Evolutionary conservation across 2,329 filamentous ascomycete species (phyloP), one percentile per base, ranked within the genome.

Genomic region (Tetracladium maxilliforme): DNA sequence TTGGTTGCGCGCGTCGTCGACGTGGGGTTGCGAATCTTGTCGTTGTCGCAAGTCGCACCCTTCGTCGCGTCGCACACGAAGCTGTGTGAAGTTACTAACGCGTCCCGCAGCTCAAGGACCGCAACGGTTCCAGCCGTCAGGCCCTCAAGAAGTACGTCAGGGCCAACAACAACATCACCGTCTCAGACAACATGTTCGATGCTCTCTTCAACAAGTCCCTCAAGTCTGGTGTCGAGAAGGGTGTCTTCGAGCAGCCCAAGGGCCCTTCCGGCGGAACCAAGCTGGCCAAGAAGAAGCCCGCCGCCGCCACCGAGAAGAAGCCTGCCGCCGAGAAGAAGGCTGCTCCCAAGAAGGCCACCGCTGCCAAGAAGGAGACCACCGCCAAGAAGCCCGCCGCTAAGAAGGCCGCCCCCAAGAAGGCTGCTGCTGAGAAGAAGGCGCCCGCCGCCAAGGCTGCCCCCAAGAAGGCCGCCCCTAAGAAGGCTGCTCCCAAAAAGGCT

Each of bases 71-170:
- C 22, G 19, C 14, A 20, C 29, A 28, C 21, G 23, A 24, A 29
- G 29, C 30, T 35, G 33, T 33, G 30, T 25, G 27, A 33, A 28
- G 35, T 40, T 35, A 37, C 39, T 33, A 37, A 30, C 39, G 33
- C 28, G 38, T 33, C 35, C 19, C 48, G 41, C 47, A 78, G 72
- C 60, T 78, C 36, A 78, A 78, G 54, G 73, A 78, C 44, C 66
- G 73, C 36, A 71, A 70, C 51, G 72, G 72, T 52, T 70, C 63
- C 51, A 51, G 48, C 39, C 75, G 75, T 46, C 70, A 76, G 53
- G 69, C 70, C 28, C 65, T 80, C 49, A 79, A 79, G 64, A 80
- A 80, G 51, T 80, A 80, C 49, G 70, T 81, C 38, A 61, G 63
- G 47, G 64, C 66, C 47, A 80, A 79, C 66, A 78, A 79, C 61